Percentiles rank a stretch among this genome's conserved stretches.
phyloP scores from a whole-genome alignment of 148 eudicot species.

The Rheum nobile region DNA sequence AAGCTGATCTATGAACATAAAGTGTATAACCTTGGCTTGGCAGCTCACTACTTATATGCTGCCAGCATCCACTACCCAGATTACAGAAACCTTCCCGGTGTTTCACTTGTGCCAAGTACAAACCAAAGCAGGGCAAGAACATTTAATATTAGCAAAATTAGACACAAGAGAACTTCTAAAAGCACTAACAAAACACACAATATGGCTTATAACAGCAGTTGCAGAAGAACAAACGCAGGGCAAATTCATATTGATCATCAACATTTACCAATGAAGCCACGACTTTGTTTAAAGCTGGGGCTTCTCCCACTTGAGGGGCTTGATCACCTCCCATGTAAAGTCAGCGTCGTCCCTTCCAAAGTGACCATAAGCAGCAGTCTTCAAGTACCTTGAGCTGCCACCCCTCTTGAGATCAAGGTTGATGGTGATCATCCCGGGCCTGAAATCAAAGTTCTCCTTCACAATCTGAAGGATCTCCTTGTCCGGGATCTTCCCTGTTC shows the following conservation, averaged over 20 bases:
- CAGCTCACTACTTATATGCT: background rate
- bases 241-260: background rate
- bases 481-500: constrained; percentile 53
- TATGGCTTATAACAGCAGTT: background rate
- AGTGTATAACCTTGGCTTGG: background rate
- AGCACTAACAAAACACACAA: background rate
- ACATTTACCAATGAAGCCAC: no score
- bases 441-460: constrained; percentile 59
- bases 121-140: background rate
- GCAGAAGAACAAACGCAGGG: background rate
- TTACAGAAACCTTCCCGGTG: background rate
- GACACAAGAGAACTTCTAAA: background rate
- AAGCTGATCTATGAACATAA: background rate
- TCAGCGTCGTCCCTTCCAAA: constrained; percentile 36
- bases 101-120: background rate
- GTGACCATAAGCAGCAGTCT: constrained; percentile 38
- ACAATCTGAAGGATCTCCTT: constrained; percentile 52
- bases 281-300: background rate
- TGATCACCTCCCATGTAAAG: constrained; percentile 37
- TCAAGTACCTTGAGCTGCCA: constrained; percentile 42
- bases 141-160: background rate
- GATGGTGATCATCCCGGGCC: constrained; percentile 60
- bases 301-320: constrained; percentile 33
- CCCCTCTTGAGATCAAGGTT: constrained; percentile 58
- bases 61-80: constrained; percentile 6